Conservation (phyloP, 441 rosid species). For the Populus tomentosa region DNA sequence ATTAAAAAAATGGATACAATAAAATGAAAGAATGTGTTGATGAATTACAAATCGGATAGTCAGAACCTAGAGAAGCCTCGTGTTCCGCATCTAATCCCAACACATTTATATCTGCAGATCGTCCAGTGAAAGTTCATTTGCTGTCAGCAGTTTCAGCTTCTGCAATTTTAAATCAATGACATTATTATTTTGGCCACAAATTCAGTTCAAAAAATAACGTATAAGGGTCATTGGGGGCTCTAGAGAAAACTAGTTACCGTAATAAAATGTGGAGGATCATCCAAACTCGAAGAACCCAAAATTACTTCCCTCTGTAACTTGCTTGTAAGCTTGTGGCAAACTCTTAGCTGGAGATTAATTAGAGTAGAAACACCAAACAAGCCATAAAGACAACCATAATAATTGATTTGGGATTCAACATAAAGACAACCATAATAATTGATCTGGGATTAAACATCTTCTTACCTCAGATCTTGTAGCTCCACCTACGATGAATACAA, state of each 20-base stretch:
- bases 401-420: not conserved
- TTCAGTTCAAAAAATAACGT: not conserved
- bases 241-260: conserved; percentile 41
- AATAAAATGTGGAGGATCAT: conserved; percentile 87
- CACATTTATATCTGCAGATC: conserved; percentile 69
- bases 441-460: not conserved
- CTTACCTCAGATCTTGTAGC: conserved; percentile 97
- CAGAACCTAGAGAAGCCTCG: conserved; percentile 6
- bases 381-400: not conserved
- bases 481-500: conserved; percentile 89
- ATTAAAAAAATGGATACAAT: conserved; percentile 23
- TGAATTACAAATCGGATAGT: conserved; percentile 17
- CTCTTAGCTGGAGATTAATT: conserved; percentile 50
- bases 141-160: conserved; percentile 88
- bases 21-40: conserved; percentile 11
- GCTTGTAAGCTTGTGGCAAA: conserved; percentile 80
- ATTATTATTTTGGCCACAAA: not conserved
- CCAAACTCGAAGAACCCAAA: conserved; percentile 84
- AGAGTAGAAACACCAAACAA: not conserved
- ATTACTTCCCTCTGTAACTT: conserved; percentile 89
- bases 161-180: conserved; percentile 30
- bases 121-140: conserved; percentile 73
- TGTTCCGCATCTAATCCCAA: conserved; percentile 10
- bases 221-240: not conserved
- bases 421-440: not conserved